These are phyloP conservation scores for Fagopyrum esculentum DNA, from an alignment of 148 eudicot species.

Conservation along the genomic window DNA sequence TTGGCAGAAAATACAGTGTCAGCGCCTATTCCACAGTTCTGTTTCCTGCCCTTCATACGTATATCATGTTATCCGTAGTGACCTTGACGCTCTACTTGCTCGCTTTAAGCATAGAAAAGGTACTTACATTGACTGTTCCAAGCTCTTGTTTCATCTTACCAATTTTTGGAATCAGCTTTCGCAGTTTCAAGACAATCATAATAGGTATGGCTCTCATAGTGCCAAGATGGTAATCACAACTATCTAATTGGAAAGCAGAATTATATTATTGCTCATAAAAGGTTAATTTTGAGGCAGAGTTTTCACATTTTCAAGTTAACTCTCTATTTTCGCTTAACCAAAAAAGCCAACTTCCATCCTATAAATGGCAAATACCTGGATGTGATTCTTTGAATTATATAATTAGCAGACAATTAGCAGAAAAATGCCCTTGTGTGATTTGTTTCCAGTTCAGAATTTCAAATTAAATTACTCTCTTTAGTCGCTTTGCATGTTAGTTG, in stretches of 20 bases:
- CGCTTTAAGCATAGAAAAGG: conserved; percentile 47
- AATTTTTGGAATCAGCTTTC: not conserved
- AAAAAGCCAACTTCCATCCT: no score
- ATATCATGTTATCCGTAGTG: conserved; percentile 47
- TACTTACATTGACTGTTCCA: conserved; percentile 17
- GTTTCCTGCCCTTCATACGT: conserved; percentile 64
- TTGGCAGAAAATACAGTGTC: conserved; percentile 90
- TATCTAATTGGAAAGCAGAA: not conserved
- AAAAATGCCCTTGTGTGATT: not conserved
- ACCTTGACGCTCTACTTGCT: conserved; percentile 42
- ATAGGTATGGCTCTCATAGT: not conserved
- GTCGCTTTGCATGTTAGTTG: not conserved
- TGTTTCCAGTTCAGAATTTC: no score
- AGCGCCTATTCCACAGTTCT: conserved; percentile 66
- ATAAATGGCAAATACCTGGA: no score
- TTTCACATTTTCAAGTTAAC: no score
- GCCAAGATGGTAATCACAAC: not conserved
- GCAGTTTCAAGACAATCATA: not conserved
- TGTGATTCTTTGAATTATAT: not conserved
- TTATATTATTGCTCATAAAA: no score
- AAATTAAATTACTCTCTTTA: not conserved
- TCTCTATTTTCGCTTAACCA: no score
- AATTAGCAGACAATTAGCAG: not conserved
- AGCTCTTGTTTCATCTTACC: not conserved
- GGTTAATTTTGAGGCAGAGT: no score